Percentiles rank a stretch among this genome's conserved stretches.
These are phyloP conservation scores for Trifolium subterraneum DNA, from an alignment of 306 rosid species.

Conservation along the genomic window DNA sequence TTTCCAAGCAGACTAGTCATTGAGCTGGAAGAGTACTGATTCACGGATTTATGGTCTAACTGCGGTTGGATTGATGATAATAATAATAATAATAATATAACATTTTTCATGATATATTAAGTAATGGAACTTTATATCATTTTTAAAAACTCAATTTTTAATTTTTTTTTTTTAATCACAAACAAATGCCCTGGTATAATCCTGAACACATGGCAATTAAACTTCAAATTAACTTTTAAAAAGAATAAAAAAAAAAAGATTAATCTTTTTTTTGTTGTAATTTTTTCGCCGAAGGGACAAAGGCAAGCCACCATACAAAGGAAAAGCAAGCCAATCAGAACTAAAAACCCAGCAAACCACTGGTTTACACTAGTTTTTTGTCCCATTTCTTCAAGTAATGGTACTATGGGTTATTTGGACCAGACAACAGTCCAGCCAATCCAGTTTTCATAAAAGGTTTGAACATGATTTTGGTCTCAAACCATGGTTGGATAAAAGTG, in stretches of 20 bases:
- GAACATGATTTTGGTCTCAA: slow-evolving; percentile 29
- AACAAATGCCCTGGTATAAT: not conserved
- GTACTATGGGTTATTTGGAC: not conserved
- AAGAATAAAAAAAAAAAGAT: not conserved
- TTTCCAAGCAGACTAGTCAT: not conserved
- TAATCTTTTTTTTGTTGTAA: not conserved
- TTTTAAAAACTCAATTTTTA: not conserved
- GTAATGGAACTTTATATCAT: not conserved
- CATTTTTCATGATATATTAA: not conserved
- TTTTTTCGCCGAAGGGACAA: not conserved
- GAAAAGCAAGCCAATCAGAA: not conserved
- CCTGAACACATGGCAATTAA: not conserved
- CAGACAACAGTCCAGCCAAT: not conserved
- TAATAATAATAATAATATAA: not conserved
- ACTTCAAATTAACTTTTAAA: not conserved
- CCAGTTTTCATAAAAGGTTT: not conserved
- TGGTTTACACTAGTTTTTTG: not conserved
- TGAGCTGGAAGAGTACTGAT: not conserved
- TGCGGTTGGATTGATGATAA: not conserved
- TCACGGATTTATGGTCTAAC: not conserved
- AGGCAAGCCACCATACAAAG: no score
- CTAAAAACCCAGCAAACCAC: not conserved
- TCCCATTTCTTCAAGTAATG: not conserved
- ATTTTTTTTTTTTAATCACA: not conserved
- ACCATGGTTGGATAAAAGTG: not conserved